phyloP scores from a whole-genome alignment of 1,139 yeast genomes.

The Yamadazyma atlantica region DNA sequence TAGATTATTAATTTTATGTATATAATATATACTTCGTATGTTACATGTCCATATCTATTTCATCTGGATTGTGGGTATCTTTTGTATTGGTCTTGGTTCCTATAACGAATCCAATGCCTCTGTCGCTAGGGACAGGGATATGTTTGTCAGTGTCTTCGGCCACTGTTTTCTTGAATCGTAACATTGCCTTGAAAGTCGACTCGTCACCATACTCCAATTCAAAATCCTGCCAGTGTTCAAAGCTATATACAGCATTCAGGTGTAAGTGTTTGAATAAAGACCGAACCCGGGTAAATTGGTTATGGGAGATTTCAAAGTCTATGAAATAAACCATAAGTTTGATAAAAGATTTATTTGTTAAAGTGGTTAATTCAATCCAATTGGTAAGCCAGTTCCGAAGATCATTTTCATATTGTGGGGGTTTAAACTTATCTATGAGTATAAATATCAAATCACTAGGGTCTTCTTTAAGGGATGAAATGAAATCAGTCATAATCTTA shows the following conservation, averaged over 20 bases:
- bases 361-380: conserved; percentile 10
- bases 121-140: conserved; percentile 26
- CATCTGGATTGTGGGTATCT: conserved; percentile 55
- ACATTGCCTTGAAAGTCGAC: conserved; percentile 71
- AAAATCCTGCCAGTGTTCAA: conserved; percentile 63
- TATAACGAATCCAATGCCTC: conserved; percentile 55
- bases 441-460: conserved; percentile 11
- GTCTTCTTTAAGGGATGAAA: conserved; percentile 6
- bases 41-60: conserved; percentile 63
- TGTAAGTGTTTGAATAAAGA: conserved; percentile 48
- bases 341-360: conserved; percentile 24
- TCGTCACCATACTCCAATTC: conserved; percentile 74
- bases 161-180: conserved; percentile 52
- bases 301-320: conserved; percentile 45
- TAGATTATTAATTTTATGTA: conserved; percentile 3
- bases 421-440: conserved; percentile 8
- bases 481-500: conserved; percentile 20
- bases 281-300: conserved; percentile 60
- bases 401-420: conserved; percentile 7
- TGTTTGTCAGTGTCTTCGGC: conserved; percentile 1
- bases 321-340: conserved; percentile 39
- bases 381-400: conserved; percentile 11
- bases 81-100: conserved; percentile 19
- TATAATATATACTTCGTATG: conserved; percentile 8
- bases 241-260: conserved; percentile 9